phyloP scores from a whole-genome alignment of 768 basidiomycete species.

The Tremella fuciformis region DNA sequence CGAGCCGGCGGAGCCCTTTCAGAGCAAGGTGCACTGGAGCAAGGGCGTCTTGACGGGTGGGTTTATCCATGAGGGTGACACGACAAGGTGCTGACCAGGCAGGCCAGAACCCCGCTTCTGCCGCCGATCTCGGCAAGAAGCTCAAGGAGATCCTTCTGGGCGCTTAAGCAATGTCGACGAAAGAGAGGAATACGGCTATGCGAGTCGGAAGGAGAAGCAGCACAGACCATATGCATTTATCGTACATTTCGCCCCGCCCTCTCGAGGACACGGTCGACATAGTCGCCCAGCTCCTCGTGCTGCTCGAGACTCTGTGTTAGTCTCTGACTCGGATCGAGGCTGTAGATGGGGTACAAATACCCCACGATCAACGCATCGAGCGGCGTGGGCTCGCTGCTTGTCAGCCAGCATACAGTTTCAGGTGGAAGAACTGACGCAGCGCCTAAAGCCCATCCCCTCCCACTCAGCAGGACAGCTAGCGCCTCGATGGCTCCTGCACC shows the following conservation, averaged over 20 bases:
- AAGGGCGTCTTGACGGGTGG: slow-evolving; percentile 36
- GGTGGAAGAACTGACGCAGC: slow-evolving; percentile 27
- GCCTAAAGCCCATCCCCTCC: slow-evolving; percentile 31
- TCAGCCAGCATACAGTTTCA: neutral
- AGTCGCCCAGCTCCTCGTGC: neutral
- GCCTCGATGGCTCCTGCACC: slow-evolving; percentile 26
- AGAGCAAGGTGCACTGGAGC: slow-evolving; percentile 54
- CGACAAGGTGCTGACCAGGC: slow-evolving; percentile 55
- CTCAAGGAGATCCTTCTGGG: slow-evolving; percentile 58
- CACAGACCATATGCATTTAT: slow-evolving; percentile 1
- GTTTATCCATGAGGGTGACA: slow-evolving; percentile 50
- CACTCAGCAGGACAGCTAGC: slow-evolving; percentile 8
- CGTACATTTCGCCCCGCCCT: neutral
- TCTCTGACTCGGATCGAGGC: slow-evolving; percentile 7
- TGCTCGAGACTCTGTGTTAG: too few relatives aligned
- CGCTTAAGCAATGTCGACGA: neutral
- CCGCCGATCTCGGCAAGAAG: slow-evolving; percentile 60
- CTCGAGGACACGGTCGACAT: slow-evolving; percentile 6
- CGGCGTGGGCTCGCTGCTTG: slow-evolving; percentile 32
- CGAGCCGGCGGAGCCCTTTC: slow-evolving; percentile 63
- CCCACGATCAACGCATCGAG: slow-evolving; percentile 42
- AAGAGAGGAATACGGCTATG: neutral
- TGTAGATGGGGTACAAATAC: slow-evolving; percentile 29
- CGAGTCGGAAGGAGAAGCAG: neutral
- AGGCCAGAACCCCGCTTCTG: slow-evolving; percentile 73